Percentiles rank a stretch among this genome's conserved stretches.
These are phyloP conservation scores for Coccinonectria pachysandricola DNA, from an alignment of 2,329 filamentous ascomycete species.

Conservation along the genomic window DNA sequence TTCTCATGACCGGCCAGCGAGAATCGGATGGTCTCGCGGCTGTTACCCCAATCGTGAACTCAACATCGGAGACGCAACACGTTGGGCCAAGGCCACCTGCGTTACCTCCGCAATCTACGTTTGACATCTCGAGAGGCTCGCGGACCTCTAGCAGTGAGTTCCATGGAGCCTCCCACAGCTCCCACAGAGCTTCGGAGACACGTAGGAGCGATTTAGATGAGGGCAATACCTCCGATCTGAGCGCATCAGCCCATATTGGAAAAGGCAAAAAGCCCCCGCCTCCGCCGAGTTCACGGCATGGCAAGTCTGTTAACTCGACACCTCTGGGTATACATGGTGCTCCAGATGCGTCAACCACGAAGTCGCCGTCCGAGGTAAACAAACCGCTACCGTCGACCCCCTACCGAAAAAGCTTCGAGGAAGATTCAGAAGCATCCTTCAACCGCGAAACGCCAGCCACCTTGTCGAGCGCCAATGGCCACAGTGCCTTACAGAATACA, in stretches of 20 bases:
- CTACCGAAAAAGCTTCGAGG: slow-evolving; percentile 33
- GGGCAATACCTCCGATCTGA: slow-evolving; percentile 19
- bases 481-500: slow-evolving; percentile 22
- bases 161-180: slow-evolving; percentile 13
- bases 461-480: slow-evolving; percentile 21
- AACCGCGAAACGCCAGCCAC: too few relatives aligned
- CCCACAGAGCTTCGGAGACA: slow-evolving; percentile 12
- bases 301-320: slow-evolving; percentile 55
- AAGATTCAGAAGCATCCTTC: too few relatives aligned
- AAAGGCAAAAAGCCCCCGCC: slow-evolving; percentile 55
- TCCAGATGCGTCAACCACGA: slow-evolving; percentile 8
- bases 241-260: slow-evolving; percentile 13
- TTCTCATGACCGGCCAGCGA: slow-evolving; percentile 64
- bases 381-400: slow-evolving; percentile 53
- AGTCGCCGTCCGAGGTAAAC: slow-evolving; percentile 17
- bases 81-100: too few relatives aligned
- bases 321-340: slow-evolving; percentile 24
- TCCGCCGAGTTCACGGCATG: slow-evolving; percentile 64
- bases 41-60: slow-evolving; percentile 2
- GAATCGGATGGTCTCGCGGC: slow-evolving; percentile 13
- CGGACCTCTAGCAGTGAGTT: slow-evolving; percentile 5
- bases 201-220: slow-evolving; percentile 14
- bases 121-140: slow-evolving; percentile 7
- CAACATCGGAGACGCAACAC: too few relatives aligned
- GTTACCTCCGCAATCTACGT: too few relatives aligned